Evolutionary conservation across 441 rosid genomes (phyloP).

Genomic region (Gossypium aridum): DNA sequence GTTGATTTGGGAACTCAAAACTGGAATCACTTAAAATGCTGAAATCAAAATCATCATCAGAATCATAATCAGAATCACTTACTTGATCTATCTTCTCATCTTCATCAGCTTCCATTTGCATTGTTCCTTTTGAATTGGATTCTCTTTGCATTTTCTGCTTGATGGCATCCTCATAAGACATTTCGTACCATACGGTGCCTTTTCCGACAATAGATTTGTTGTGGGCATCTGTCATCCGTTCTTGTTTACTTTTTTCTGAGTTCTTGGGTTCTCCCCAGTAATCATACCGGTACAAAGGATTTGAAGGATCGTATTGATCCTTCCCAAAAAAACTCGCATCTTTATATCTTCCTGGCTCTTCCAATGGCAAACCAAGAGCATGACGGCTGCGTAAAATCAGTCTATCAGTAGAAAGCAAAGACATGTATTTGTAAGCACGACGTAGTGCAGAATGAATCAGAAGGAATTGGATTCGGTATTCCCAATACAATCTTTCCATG

Average conservation of each 20-base stretch:
- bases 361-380: conserved; percentile 84
- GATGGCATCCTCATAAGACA: conserved; percentile 74
- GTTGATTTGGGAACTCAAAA: conserved; percentile 40
- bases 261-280: conserved; percentile 97
- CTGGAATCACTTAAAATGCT: conserved; percentile 54
- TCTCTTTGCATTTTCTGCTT: conserved; percentile 57
- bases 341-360: conserved; percentile 90
- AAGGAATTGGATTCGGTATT: not conserved
- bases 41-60: conserved; percentile 60
- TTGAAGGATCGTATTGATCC: conserved; percentile 80
- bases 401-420: not conserved
- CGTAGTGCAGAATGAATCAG: not conserved
- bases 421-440: not conserved
- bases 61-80: conserved; percentile 13
- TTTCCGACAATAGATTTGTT: conserved; percentile 83
- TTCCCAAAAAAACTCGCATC: conserved; percentile 77
- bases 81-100: conserved; percentile 17
- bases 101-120: conserved; percentile 22
- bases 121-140: conserved; percentile 26
- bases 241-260: conserved; percentile 81
- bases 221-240: conserved; percentile 69
- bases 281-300: conserved; percentile 76
- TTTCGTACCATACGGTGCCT: conserved; percentile 78
- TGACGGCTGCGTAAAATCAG: conserved; percentile 48
- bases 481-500: not conserved